Evolutionary conservation across 495 filamentous ascomycete genomes (phyloP), one percentile per base, ranked within the genome.

Genomic region (Penicillium crystallinum): DNA sequence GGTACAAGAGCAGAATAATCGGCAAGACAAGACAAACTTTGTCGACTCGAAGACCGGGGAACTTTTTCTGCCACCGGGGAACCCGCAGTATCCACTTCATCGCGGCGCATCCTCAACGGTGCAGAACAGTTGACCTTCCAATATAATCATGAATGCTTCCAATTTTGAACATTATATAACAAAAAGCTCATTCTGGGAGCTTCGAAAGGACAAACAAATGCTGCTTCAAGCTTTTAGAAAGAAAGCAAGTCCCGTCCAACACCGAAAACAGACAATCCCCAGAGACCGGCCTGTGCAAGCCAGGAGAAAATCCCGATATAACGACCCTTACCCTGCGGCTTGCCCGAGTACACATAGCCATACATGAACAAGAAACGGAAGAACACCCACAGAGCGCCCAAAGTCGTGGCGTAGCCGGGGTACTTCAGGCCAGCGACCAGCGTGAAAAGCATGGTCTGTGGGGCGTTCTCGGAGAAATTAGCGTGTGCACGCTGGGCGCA

Each of bases 401-500:
- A 55, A 3, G 46, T 62, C 6, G 81, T 73, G 1, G 81, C 76
- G 1, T 73, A 57, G 17, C 74, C 53, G 1, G 87, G 87, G 68
- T 81, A 84, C 55, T 76, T 67, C 53, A 83, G 59, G 8, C 77
- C 78, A 27, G 85, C 73, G 42, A 86, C 67, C 17, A 88, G 68
- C 27, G 72, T 74, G 35, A 70, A 74, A 30, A 88, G 63, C 70
- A 84, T 75, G 23, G 82, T 74, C 53, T 75, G 71, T 4, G 81
- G 59, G 15, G 81, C 65, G 63, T 86, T 85, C 68, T 91, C 87
- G 42, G 81, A 73, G 68, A 79, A 89, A 69, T 89, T 88, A 54
- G 69, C 62, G 72, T 91, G 87, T 5, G 86, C 82, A 46, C 87
- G 81, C 66, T 90, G 87, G 35, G 84, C 83, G 72, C 81, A 82